A percentile compares a stretch with the other conserved stretches of the same genome.
phyloP scores from a whole-genome alignment of 306 rosid genomes.

The Cucurbita maxima region DNA sequence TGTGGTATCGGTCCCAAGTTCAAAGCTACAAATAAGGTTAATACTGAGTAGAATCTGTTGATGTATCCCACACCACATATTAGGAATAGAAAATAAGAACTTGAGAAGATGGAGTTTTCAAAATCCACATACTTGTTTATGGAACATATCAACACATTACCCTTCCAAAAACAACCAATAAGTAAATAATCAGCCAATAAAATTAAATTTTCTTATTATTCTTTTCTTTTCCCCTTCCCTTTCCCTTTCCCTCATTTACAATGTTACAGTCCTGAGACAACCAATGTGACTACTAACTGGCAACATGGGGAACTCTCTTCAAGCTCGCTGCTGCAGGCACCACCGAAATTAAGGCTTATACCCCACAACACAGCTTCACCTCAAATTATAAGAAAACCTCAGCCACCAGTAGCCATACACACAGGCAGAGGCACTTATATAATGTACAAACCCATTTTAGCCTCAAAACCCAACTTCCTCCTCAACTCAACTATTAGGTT shows the following conservation, averaged over 20 bases:
- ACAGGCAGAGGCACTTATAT: slow-evolving; percentile 13
- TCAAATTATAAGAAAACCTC: slow-evolving; percentile 1
- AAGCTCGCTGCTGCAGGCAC: slow-evolving; percentile 24
- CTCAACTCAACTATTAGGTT: slow-evolving; percentile 3
- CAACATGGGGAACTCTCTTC: slow-evolving; percentile 28
- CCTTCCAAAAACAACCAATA: not conserved
- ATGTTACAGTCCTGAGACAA: not conserved
- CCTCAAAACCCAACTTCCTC: slow-evolving; percentile 28
- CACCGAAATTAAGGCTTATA: slow-evolving; percentile 31
- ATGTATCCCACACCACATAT: too few relatives aligned
- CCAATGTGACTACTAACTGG: slow-evolving; percentile 9
- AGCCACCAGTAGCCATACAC: not conserved
- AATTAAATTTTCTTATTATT: not conserved
- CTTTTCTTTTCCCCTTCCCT: not conserved
- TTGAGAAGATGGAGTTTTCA: not conserved
- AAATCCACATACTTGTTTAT: not conserved
- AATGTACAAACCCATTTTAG: slow-evolving; percentile 30
- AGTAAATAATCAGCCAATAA: not conserved
- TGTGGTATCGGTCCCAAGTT: too few relatives aligned
- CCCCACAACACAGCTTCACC: slow-evolving; percentile 17
- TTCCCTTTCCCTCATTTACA: slow-evolving; percentile 10
- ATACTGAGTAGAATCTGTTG: too few relatives aligned
- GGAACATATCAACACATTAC: not conserved
- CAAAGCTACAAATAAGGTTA: too few relatives aligned
- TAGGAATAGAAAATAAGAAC: too few relatives aligned